phyloP scores from a whole-genome alignment of 2,329 filamentous ascomycete genomes.

The Aureobasidium vineae region DNA sequence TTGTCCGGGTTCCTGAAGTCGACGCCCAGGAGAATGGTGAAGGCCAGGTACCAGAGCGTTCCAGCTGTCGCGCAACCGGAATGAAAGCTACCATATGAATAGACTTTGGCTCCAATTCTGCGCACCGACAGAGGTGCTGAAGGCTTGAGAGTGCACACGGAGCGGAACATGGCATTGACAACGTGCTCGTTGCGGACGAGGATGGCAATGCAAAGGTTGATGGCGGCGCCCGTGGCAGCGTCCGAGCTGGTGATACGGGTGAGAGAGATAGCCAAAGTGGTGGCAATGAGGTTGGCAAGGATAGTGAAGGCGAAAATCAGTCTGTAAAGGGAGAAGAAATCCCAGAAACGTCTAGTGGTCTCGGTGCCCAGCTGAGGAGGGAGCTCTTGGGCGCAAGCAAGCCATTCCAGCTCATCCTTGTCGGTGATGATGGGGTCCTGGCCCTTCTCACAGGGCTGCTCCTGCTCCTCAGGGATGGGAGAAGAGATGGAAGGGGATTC shows the following conservation, averaged over 20 bases:
- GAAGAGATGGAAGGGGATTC: not conserved
- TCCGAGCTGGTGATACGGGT: constrained; percentile 31
- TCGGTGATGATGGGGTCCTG: constrained; percentile 31
- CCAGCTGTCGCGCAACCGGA: constrained; percentile 41
- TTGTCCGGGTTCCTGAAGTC: constrained; percentile 31
- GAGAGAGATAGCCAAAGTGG: not conserved
- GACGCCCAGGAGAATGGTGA: constrained; percentile 38
- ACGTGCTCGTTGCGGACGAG: constrained; percentile 44
- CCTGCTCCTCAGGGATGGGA: constrained; percentile 5
- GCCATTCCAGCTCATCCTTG: constrained; percentile 30
- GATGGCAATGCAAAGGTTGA: constrained; percentile 39
- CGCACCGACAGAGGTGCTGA: constrained; percentile 40
- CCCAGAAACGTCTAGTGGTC: constrained; percentile 31
- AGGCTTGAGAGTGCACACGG: constrained; percentile 38
- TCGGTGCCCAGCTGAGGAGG: constrained; percentile 25
- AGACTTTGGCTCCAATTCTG: constrained; percentile 42
- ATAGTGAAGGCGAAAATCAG: constrained; percentile 36
- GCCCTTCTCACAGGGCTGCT: not conserved
- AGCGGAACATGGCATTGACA: constrained; percentile 42
- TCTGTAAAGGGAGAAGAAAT: constrained; percentile 36
- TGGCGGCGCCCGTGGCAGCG: constrained; percentile 38
- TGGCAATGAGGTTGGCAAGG: constrained; percentile 33
- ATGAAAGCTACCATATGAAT: constrained; percentile 45
- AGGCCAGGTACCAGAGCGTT: constrained; percentile 47
- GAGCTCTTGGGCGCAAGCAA: constrained; percentile 31